Evolutionary conservation across 129 eudicot species (phyloP), one percentile per base, ranked within the genome.

Genomic region (Rutidosis leptorrhynchoides): DNA sequence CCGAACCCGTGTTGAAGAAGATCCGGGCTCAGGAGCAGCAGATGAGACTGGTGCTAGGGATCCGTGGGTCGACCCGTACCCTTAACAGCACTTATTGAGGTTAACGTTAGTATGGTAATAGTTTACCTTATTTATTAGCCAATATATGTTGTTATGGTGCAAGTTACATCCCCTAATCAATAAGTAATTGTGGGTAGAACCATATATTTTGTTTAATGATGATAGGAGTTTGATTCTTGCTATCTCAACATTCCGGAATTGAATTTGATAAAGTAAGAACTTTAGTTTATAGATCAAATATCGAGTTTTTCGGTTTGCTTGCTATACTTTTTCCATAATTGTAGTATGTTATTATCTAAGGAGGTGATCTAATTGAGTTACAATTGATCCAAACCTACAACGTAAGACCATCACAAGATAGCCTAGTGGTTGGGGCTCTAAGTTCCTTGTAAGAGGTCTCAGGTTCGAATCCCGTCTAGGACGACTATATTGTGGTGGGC

Each of bases 1-100:
- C 91, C 7, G 94, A 88, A 69, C 87, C 83, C 5, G n/a, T 69
- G 32, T 71, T 80, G 46, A 92, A 92, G 94, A 88, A 84, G 83
- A 81, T 83, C 68, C 81, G 84, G 58, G 74, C 84, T 68, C 86
- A 77, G 65, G 88, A 84, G 55, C 90, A 80, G 77, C 82, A 65
- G 42, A 87, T 87, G 95, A 84, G 81, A 79, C 68, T 84, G 85
- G 69, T 72, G 56, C 77, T 82, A 15, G 62, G 72, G 58, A 70
- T 77, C 65, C 79, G 77, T 23, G 57, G 69, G 56, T 74, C 84
- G 16, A 27, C 69, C 53, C 64, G 77, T 40, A 37, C 65, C 61
- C 75, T 77, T 67, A 48, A 71, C 76, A 72, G 28, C 52, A 76
- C 69, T 77, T 74, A 27, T 68, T 80, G 78, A 81, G 14, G 77